Percentiles rank a stretch among this genome's conserved stretches.
Conservation (phyloP, 2,329 filamentous ascomycete genomes). For the Paraconiothyrium brasiliense region DNA sequence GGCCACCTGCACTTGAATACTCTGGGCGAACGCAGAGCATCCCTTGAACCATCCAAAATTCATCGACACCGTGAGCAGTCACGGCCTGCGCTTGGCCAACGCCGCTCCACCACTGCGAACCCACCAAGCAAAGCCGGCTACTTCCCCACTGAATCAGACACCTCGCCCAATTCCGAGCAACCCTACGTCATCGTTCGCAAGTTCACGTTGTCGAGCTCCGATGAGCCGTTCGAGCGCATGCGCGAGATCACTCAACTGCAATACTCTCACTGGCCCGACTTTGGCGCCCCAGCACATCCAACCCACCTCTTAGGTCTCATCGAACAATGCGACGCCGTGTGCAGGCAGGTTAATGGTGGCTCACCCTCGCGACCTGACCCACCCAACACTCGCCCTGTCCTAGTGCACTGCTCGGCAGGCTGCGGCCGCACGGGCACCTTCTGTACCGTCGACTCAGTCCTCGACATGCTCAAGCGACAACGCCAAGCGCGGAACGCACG, state of each 20-base stretch:
- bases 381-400: slow-evolving; percentile 70
- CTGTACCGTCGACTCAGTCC: slow-evolving; percentile 93
- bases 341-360: slow-evolving; percentile 58
- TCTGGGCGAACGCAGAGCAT: slow-evolving; percentile 83
- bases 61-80: slow-evolving; percentile 49
- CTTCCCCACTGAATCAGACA: slow-evolving; percentile 35
- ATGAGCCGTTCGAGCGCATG: slow-evolving; percentile 82
- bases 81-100: slow-evolving; percentile 46
- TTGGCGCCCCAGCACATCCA: slow-evolving; percentile 90
- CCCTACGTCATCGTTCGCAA: slow-evolving; percentile 86
- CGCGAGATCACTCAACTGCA: slow-evolving; percentile 95
- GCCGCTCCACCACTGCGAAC: slow-evolving; percentile 40
- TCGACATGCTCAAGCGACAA: slow-evolving; percentile 96
- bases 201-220: slow-evolving; percentile 80
- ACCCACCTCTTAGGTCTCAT: slow-evolving; percentile 86
- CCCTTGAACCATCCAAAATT: slow-evolving; percentile 71
- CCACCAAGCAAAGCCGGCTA: slow-evolving; percentile 40
- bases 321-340: slow-evolving; percentile 84
- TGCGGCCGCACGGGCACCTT: slow-evolving; percentile 97
- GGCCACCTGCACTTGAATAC: slow-evolving; percentile 78
- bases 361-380: slow-evolving; percentile 66
- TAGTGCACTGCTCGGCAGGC: slow-evolving; percentile 96
- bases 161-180: slow-evolving; percentile 61
- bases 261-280: slow-evolving; percentile 97
- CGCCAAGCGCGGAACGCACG: slow-evolving; percentile 52